These are phyloP conservation scores for Russula ochroleuca DNA, from an alignment of 768 basidiomycete genomes.

Conservation along the genomic window DNA sequence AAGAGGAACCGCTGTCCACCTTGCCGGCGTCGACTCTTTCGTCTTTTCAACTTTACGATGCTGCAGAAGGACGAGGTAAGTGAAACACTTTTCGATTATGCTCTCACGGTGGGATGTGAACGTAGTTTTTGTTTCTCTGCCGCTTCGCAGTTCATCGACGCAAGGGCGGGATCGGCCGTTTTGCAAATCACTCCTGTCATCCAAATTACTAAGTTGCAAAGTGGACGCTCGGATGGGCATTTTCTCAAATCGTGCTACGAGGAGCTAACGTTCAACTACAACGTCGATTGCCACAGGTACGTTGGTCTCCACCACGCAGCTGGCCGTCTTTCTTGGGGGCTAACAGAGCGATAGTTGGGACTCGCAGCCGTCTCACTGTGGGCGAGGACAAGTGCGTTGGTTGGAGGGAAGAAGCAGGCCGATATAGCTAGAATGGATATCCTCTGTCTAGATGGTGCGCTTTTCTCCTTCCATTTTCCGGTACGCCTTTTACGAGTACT, in stretches of 20 bases:
- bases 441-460: slow-evolving; percentile 80
- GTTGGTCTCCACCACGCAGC: no score
- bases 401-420: slow-evolving; percentile 95
- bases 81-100: no score
- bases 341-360: slow-evolving; percentile 59
- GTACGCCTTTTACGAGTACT: slow-evolving; percentile 6
- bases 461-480: slow-evolving; percentile 5
- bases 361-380: slow-evolving; percentile 91
- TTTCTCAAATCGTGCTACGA: no score
- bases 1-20: no score
- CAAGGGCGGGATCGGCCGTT: slow-evolving; percentile 94
- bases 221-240: no score
- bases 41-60: no score
- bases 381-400: slow-evolving; percentile 94
- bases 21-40: no score
- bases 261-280: slow-evolving; percentile 97
- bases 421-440: slow-evolving; percentile 94
- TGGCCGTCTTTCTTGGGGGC: no score
- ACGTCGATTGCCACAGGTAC: slow-evolving; percentile 97
- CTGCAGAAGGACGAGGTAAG: no score
- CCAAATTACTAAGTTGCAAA: slow-evolving; percentile 98
- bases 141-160: no score
- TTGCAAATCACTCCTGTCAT: slow-evolving; percentile 96
- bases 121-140: no score
- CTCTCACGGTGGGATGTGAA: no score